phyloP scores from a whole-genome alignment of 2,329 filamentous ascomycete genomes.

The Fusarium zealandicum region DNA sequence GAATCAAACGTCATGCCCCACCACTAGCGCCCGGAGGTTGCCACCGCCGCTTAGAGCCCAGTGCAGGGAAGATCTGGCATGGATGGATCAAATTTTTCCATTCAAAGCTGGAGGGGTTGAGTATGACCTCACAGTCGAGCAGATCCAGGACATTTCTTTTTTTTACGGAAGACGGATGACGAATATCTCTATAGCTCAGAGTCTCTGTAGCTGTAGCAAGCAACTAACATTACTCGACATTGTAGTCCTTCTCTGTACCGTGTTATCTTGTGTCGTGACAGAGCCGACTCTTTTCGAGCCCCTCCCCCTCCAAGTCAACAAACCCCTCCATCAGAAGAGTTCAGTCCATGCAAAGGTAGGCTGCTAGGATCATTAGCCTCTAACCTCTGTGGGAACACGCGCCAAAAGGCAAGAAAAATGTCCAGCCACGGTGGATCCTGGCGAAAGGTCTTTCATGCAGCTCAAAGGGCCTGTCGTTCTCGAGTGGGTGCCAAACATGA shows the following conservation, averaged over 20 bases:
- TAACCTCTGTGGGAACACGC: conserved; percentile 13
- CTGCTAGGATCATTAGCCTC: conserved; percentile 19
- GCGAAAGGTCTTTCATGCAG: conserved; percentile 28
- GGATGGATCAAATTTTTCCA: conserved; percentile 18
- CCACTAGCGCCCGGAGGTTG: conserved; percentile 35
- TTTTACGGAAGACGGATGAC: no score
- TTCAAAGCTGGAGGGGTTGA: conserved; percentile 24
- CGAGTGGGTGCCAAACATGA: conserved; percentile 16
- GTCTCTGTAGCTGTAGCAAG: no score
- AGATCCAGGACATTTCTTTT: no score
- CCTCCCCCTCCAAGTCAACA: conserved; percentile 34
- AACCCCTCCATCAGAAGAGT: conserved; percentile 31
- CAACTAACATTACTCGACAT: no score
- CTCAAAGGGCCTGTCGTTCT: conserved; percentile 30
- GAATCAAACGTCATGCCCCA: conserved; percentile 46
- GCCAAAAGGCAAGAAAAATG: conserved; percentile 26
- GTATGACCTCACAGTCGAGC: no score
- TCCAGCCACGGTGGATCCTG: conserved; percentile 33
- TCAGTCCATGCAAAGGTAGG: conserved; percentile 27
- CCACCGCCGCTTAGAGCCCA: conserved; percentile 38
- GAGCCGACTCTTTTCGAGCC: conserved; percentile 19
- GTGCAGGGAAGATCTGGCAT: conserved; percentile 37
- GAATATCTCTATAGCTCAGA: no score
- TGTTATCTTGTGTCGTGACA: no score
- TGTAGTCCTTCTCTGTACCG: conserved; percentile 14